A percentile compares a stretch with the other conserved stretches of the same genome.
Evolutionary conservation across 2,329 filamentous ascomycete species (phyloP).

Genomic region (Colletotrichum ledebouriae): DNA sequence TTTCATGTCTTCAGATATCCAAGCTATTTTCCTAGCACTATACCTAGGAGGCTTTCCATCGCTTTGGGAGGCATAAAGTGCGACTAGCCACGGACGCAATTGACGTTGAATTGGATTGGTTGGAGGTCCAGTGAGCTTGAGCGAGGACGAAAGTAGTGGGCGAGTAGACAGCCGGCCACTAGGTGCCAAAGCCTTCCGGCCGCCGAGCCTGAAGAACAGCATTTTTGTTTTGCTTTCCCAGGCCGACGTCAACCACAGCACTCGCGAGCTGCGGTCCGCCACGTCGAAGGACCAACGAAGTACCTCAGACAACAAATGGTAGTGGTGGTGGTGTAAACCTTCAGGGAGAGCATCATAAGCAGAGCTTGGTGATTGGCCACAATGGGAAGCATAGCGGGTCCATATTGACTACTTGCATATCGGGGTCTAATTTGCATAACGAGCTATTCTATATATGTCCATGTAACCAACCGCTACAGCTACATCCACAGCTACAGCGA

Average conservation of each 20-base stretch:
- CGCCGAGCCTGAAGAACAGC: slow-evolving; percentile 22
- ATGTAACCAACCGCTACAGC: too few relatives aligned
- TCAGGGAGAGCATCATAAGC: background rate
- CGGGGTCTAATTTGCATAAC: background rate
- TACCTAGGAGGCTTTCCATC: slow-evolving; percentile 20
- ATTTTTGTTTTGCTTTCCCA: slow-evolving; percentile 11
- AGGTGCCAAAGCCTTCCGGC: slow-evolving; percentile 18
- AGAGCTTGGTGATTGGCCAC: slow-evolving; percentile 1
- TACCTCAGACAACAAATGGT: too few relatives aligned
- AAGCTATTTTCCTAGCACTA: background rate
- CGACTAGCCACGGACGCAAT: slow-evolving; percentile 1
- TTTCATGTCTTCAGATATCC: background rate
- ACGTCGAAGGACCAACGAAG: background rate
- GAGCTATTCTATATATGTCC: background rate
- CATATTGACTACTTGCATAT: background rate
- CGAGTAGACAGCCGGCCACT: slow-evolving; percentile 4
- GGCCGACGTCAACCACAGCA: slow-evolving; percentile 10
- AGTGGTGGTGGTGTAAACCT: too few relatives aligned
- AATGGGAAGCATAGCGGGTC: too few relatives aligned
- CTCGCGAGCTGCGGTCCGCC: slow-evolving; percentile 17
- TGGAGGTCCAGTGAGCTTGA: background rate
- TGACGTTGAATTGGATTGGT: background rate
- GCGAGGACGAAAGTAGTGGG: background rate
- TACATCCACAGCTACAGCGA: too few relatives aligned
- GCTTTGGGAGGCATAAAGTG: slow-evolving; percentile 20